Base-by-base conservation (phyloP, 208 protist genomes). In the Phytomonas francai region DNA sequence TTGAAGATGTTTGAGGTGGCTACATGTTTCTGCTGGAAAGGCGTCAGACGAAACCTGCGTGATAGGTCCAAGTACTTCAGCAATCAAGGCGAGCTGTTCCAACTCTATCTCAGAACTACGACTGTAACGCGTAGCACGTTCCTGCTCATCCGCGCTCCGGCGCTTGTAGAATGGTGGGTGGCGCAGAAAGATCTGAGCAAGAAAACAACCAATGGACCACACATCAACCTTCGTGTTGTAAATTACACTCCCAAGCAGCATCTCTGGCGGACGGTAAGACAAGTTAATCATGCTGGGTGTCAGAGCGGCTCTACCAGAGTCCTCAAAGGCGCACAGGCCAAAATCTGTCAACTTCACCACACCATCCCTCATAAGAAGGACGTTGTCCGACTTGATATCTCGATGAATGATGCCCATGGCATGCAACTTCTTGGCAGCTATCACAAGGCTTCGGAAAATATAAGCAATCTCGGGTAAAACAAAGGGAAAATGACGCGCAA, bases 271-370 rank as follows among this genome's bases (percentile, higher is more conserved):
- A 4, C 95, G 83, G 75, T 98, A 98, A 74, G 90, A 91, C 29
- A 97, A 77, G n/a, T 97, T 98, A 58, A 97, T 93, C 64, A 98
- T 95, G 68, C 91, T 92, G 25, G 87, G 93, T n/a, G 93, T 97
- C 59, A 88, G 67, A 32, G 75, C 78, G 30, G 77, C 77, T 27
- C 68, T 51, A 7, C 76, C 80, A 5, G 63, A 70, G 25, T 71
- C 65, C 30, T 68, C 74, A 69, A 92, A 92, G 29, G 77, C 89
- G 65, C 86, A 93, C 27, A 95, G 76, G 0, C 90, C 90, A 78
- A 95, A 95, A 76, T 95, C 90, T 0, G 82, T 83, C 34, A 95
- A 69, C 74, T 85, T 78, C 63, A 95, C 90, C 19, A 61, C 71
- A 9, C 76, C 90, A 19, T 92, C 78, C 9, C 61, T 29, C 25